Conservation (phyloP, 2,329 filamentous ascomycete species). For the Scedosporium apiospermum region DNA sequence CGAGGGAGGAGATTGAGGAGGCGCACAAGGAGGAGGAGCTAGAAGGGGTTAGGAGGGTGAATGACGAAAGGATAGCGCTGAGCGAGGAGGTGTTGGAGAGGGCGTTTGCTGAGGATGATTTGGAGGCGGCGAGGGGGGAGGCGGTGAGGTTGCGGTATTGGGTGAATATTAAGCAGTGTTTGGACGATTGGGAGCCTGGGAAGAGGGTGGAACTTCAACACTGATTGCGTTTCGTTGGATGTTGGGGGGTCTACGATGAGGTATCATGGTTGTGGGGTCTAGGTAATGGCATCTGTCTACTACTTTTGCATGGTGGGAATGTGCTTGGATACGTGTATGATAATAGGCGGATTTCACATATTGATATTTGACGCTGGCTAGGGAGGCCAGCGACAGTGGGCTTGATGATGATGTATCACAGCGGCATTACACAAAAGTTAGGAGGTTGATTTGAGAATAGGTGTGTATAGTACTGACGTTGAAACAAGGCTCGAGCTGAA, state of each 20-base stretch:
- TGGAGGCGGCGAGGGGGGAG: constrained; percentile 59
- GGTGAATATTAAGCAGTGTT: constrained; percentile 73
- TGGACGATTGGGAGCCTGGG: constrained; percentile 78
- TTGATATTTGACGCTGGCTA: too few species aligned
- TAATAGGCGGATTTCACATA: too few species aligned
- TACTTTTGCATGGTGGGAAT: too few species aligned
- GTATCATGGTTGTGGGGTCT: too few species aligned
- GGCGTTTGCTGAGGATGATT: constrained; percentile 57
- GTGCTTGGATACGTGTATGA: too few species aligned
- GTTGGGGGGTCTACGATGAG: not conserved
- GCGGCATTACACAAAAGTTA: too few species aligned
- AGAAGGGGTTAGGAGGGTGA: constrained; percentile 48
- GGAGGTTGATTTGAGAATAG: too few species aligned
- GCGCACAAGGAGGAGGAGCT: constrained; percentile 59
- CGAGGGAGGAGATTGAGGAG: constrained; percentile 65
- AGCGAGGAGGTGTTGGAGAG: constrained; percentile 54
- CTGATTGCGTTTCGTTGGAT: constrained; percentile 10
- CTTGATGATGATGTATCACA: too few species aligned
- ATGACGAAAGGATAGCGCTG: constrained; percentile 54
- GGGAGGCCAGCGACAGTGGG: too few species aligned
- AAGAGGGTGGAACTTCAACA: constrained; percentile 49
- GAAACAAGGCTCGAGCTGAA: too few species aligned
- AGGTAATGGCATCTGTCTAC: too few species aligned
- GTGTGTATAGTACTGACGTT: not conserved
- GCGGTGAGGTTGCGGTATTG: constrained; percentile 78